Percentiles rank a stretch among this genome's conserved stretches.
phyloP scores from a whole-genome alignment of 352 stramenopile genomes.

The Pythium brachiatum region DNA sequence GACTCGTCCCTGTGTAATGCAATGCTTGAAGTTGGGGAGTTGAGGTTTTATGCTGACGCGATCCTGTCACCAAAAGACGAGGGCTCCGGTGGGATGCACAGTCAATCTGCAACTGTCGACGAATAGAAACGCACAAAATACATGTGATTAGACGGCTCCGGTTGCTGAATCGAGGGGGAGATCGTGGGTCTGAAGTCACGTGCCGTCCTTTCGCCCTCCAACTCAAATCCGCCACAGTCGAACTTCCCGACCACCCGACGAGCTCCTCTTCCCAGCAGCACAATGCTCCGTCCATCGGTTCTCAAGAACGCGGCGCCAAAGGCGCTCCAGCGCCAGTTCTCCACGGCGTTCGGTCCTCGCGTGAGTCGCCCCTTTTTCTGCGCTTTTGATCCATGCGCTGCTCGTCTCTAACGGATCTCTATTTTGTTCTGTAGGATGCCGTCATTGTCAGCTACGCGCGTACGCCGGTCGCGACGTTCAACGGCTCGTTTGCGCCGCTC shows the following conservation, averaged over 20 bases:
- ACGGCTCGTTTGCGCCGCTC: conserved; percentile 87
- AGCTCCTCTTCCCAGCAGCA: neutral
- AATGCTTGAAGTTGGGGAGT: conserved; percentile 20
- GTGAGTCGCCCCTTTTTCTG: conserved; percentile 19
- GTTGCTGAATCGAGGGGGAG: conserved; percentile 16
- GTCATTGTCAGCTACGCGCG: conserved; percentile 95
- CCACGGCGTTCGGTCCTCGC: conserved; percentile 34
- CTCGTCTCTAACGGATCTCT: neutral
- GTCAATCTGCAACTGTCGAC: conserved; percentile 24
- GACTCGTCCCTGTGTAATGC: neutral
- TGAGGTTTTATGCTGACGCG: conserved; percentile 26
- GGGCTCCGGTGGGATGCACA: neutral
- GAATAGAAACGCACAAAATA: conserved; percentile 18
- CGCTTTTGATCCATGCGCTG: neutral
- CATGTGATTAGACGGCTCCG: neutral
- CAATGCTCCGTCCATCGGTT: conserved; percentile 28
- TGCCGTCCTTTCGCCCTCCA: neutral
- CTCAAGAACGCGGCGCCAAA: conserved; percentile 26
- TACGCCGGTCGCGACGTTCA: conserved; percentile 97
- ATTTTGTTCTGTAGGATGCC: conserved; percentile 52
- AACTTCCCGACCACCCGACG: conserved; percentile 5
- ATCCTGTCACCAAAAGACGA: conserved; percentile 16
- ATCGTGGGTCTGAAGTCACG: too few species aligned
- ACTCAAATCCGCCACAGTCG: conserved; percentile 3
- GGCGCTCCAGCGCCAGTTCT: conserved; percentile 43